A percentile compares a stretch with the other conserved stretches of the same genome.
Conservation (phyloP, 495 filamentous ascomycete species). For the Lasiosphaeria hispida region DNA sequence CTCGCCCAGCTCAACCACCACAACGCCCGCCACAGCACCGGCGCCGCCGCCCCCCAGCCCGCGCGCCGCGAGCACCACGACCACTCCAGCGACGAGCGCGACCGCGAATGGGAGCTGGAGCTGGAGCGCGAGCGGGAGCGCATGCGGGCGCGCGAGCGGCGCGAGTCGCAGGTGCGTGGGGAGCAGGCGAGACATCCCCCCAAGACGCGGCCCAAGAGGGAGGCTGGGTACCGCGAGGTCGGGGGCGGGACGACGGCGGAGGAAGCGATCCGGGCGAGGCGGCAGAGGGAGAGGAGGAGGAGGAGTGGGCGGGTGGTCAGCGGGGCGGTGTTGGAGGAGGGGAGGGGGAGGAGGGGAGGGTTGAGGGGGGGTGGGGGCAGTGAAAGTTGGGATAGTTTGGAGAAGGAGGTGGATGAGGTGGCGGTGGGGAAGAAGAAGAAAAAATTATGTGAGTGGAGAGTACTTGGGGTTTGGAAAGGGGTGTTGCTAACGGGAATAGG, state of each 20-base stretch:
- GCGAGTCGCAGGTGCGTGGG: neutral
- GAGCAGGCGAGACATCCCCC: constrained; percentile 9
- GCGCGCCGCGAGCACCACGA: constrained; percentile 8
- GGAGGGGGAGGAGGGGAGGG: constrained; percentile 33
- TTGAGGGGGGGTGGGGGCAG: constrained; percentile 34
- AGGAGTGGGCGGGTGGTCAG: constrained; percentile 53
- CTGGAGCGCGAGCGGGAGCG: constrained; percentile 9
- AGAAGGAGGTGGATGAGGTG: constrained; percentile 31
- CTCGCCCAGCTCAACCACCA: constrained; percentile 15
- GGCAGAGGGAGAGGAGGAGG: neutral
- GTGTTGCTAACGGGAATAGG: constrained; percentile 37
- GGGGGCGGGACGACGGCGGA: constrained; percentile 3
- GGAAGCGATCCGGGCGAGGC: neutral
- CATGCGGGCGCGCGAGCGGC: neutral
- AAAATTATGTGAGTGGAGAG: constrained; percentile 44
- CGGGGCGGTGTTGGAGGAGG: constrained; percentile 68
- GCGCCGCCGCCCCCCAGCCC: neutral
- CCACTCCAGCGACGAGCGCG: constrained; percentile 6
- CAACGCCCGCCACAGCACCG: neutral
- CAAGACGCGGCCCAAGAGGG: constrained; percentile 7
- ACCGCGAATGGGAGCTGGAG: constrained; percentile 25
- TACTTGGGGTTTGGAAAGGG: neutral
- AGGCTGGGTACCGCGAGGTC: no score
- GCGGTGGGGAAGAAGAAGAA: constrained; percentile 41
- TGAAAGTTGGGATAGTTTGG: constrained; percentile 38